These are phyloP conservation scores for Ploettnerulaceae sp. DNA, from an alignment of 2,329 filamentous ascomycete genomes.

Conservation along the genomic window DNA sequence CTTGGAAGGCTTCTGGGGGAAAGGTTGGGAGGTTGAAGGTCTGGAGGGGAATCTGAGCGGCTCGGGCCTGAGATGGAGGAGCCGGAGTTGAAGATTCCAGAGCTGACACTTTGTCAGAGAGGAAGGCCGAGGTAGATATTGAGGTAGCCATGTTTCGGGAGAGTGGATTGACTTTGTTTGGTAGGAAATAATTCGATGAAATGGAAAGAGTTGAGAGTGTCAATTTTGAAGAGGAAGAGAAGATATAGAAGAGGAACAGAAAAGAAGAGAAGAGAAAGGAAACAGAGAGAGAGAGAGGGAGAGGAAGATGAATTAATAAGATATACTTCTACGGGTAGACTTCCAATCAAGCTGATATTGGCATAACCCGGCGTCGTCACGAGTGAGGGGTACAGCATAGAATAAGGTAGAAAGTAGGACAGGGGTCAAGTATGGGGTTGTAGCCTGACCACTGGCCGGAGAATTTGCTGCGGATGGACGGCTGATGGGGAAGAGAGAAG, in stretches of 20 bases:
- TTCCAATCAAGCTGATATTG: not conserved
- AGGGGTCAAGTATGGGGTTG: too few species aligned
- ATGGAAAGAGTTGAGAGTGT: not conserved
- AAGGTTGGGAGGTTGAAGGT: conserved; percentile 42
- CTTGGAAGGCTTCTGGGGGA: conserved; percentile 39
- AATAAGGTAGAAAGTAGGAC: not conserved
- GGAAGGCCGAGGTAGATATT: conserved; percentile 18
- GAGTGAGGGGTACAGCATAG: not conserved
- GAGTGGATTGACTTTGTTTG: not conserved
- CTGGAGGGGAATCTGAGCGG: conserved; percentile 43
- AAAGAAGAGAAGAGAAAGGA: not conserved
- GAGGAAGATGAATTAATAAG: not conserved
- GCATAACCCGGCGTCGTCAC: not conserved
- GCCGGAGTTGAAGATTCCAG: conserved; percentile 17
- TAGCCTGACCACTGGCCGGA: not conserved
- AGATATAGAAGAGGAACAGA: not conserved
- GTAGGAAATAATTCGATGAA: not conserved
- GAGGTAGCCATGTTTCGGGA: conserved; percentile 3
- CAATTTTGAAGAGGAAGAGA: not conserved
- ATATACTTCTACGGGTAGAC: not conserved
- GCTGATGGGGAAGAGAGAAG: too few species aligned
- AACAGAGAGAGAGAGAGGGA: not conserved
- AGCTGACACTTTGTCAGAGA: conserved; percentile 14
- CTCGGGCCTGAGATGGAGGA: conserved; percentile 32
- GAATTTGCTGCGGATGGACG: too few species aligned